Percentiles rank a stretch among this genome's conserved stretches.
Conservation (phyloP, 305 asterid genomes). For the Fraxinus albicans region DNA sequence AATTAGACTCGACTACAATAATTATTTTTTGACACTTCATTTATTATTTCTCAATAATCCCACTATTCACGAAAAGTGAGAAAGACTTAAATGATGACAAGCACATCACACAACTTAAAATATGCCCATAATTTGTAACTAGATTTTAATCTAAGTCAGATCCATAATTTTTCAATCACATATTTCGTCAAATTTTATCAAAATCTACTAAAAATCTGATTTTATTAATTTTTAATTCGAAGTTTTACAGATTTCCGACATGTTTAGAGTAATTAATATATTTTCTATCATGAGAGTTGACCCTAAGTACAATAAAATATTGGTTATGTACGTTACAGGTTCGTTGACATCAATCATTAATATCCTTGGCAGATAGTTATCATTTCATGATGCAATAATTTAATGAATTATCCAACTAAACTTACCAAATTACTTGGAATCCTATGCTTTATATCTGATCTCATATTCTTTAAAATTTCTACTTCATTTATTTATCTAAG, state of each 20-base stretch:
- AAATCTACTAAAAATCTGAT: too few relatives aligned
- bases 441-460: conserved; percentile 35
- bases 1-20: too few relatives aligned
- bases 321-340: conserved; percentile 41
- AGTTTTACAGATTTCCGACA: not conserved
- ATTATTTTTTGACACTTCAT: too few relatives aligned
- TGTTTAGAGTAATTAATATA: conserved; percentile 3
- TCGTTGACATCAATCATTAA: conserved; percentile 30
- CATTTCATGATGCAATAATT: conserved; percentile 21
- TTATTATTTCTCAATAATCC: too few relatives aligned
- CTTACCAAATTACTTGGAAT: conserved; percentile 49
- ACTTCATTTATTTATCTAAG: not conserved
- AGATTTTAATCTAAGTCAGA: too few relatives aligned
- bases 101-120: too few relatives aligned
- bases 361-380: conserved; percentile 6
- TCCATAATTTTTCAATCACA: too few relatives aligned
- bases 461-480: conserved; percentile 10
- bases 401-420: conserved; percentile 35
- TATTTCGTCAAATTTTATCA: too few relatives aligned
- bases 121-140: too few relatives aligned
- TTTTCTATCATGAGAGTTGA: conserved; percentile 28
- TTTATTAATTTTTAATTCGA: not conserved
- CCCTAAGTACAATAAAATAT: conserved; percentile 25
- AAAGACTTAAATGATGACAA: too few relatives aligned
- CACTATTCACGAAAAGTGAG: too few relatives aligned